Base-by-base conservation (phyloP, 768 basidiomycete genomes). In the Suillus americanus region DNA sequence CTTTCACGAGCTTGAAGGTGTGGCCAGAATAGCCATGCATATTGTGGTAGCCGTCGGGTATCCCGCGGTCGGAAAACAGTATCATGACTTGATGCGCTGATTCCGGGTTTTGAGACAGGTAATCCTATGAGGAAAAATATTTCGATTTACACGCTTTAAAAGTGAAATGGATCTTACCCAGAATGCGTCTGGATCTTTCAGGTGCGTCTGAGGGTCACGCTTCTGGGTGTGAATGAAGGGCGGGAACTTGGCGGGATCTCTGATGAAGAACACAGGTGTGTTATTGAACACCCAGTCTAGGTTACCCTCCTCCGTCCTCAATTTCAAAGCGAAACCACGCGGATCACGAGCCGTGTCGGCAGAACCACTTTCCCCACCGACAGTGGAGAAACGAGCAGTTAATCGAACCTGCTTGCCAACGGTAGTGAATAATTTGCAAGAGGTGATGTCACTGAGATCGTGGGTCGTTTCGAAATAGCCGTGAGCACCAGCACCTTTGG, bases 201-300 rank as follows among this genome's bases (percentile, higher is more conserved):
- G 77, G 78, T 98, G 92, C 9, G 95, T 96, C 73, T 94, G 92
- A 18, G 96, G 96, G 76, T 94, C 85, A 67, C 91, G 86, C 82
- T 95, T 95, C 74, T 93, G 91, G 35, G 94, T 94, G 81, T 98
- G 96, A 70, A 97, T 92, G 78, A 97, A 89, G 80, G 97, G 93
- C 53, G 92, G 89, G 84, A 97, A 97, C 78, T 94, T 89, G 78
- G 90, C 85, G 16, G 91, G 86, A 75, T 96, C 89, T 69, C 89
- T 86, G 76, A 97, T 86, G 82, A 94, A 91, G 86, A 95, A 95
- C 68, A 96, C 84, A 55, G 95, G 94, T 16, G 92, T 94, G 81
- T 95, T 94, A 80, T 94, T 93, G 87, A 90, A 86, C 71, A 95
- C 95, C 84, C 91, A 91, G 75, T 97, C 95, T 77, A 87, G 86